Percentiles rank a stretch among this genome's conserved stretches.
phyloP scores from a whole-genome alignment of 1,139 yeast genomes.

The Geotrichum histeridarum region DNA sequence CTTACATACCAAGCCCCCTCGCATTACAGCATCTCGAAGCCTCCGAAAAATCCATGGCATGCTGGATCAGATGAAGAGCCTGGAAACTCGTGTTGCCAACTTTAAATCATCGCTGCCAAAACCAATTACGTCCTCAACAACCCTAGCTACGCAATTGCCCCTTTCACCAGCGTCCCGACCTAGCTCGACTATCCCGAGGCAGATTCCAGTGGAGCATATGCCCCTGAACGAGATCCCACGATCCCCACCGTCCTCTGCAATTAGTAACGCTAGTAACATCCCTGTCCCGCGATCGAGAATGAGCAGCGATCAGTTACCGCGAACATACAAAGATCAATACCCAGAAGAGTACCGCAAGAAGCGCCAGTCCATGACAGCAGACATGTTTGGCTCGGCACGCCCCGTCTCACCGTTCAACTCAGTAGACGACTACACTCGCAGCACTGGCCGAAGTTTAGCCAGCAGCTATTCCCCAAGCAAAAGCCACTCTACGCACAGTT shows the following conservation, averaged over 20 bases:
- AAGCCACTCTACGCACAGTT: too few relatives aligned
- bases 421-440: not conserved
- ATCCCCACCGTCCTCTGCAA: not conserved
- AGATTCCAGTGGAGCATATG: not conserved
- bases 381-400: not conserved
- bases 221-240: not conserved
- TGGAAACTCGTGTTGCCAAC: slow-evolving; percentile 34
- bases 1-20: not conserved
- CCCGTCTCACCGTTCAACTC: not conserved
- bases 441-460: too few relatives aligned
- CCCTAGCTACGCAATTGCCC: not conserved
- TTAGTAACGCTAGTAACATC: not conserved
- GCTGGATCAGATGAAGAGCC: slow-evolving; percentile 32
- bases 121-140: slow-evolving; percentile 23
- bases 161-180: not conserved
- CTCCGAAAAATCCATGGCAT: slow-evolving; percentile 35
- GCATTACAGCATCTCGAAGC: slow-evolving; percentile 29
- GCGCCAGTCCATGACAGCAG: not conserved
- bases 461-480: too few relatives aligned
- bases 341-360: not conserved
- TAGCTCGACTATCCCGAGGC: not conserved
- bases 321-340: not conserved
- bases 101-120: slow-evolving; percentile 33
- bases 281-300: not conserved
- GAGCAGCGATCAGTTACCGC: not conserved